phyloP scores from a whole-genome alignment of 352 stramenopile species.

The Phytophthora fragariae region DNA sequence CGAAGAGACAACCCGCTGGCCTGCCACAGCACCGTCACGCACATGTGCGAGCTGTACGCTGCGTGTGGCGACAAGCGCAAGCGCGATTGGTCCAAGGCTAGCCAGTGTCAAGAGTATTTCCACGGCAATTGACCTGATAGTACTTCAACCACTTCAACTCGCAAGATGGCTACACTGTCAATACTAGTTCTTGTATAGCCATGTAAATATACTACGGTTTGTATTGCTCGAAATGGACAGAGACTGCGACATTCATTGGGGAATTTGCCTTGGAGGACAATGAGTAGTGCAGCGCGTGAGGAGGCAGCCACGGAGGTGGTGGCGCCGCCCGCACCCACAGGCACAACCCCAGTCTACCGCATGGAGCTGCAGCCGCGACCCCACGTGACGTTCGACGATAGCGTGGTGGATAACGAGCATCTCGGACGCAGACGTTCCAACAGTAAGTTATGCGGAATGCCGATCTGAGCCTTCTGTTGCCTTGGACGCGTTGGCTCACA shows the following conservation, averaged over 20 bases:
- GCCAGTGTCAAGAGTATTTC: slow-evolving; percentile 79
- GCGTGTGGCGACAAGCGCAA: slow-evolving; percentile 82
- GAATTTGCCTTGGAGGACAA: background rate
- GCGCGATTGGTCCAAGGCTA: slow-evolving; percentile 81
- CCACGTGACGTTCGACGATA: slow-evolving; percentile 89
- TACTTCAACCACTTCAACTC: slow-evolving; percentile 16
- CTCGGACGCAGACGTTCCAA: slow-evolving; percentile 93
- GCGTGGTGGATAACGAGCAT: slow-evolving; percentile 94
- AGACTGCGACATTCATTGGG: background rate
- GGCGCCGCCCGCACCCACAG: slow-evolving; percentile 22
- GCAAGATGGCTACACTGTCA: slow-evolving; percentile 22
- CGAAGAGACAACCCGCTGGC: slow-evolving; percentile 76
- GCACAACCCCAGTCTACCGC: slow-evolving; percentile 56
- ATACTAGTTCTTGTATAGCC: background rate
- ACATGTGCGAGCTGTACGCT: slow-evolving; percentile 86
- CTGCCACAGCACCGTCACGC: slow-evolving; percentile 86
- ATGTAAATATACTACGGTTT: slow-evolving; percentile 16
- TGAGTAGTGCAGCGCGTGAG: slow-evolving; percentile 40
- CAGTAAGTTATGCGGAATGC: slow-evolving; percentile 47
- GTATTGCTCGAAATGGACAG: slow-evolving; percentile 3
- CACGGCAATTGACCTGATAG: slow-evolving; percentile 21
- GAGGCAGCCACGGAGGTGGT: slow-evolving; percentile 44
- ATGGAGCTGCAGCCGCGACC: slow-evolving; percentile 82
- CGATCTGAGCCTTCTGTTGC: background rate
- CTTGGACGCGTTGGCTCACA: background rate